Conservation (phyloP, 2,329 filamentous ascomycete species). For the Berkeleyomyces basicola region DNA sequence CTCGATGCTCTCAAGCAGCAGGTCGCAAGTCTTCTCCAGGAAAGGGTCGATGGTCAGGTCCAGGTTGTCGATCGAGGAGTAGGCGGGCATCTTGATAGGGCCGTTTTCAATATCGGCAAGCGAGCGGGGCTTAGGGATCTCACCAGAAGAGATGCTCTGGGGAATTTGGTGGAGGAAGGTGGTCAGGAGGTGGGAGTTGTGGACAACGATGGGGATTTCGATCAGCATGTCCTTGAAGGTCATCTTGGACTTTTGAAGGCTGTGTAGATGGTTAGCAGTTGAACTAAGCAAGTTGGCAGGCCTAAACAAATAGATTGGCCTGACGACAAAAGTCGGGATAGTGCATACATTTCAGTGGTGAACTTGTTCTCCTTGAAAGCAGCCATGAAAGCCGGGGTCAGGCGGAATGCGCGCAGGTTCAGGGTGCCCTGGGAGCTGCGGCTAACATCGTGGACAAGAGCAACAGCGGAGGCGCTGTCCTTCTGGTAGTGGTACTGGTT, state of each 20-base stretch:
- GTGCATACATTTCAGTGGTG: conserved; percentile 72
- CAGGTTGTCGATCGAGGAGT: conserved; percentile 77
- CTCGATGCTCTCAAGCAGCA: conserved; percentile 92
- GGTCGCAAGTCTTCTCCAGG: conserved; percentile 94
- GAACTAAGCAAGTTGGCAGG: neutral
- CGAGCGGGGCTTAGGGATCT: conserved; percentile 59
- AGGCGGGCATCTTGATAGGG: conserved; percentile 46
- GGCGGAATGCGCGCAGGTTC: conserved; percentile 77
- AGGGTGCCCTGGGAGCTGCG: conserved; percentile 83
- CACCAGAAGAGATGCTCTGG: conserved; percentile 34
- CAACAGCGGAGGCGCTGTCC: conserved; percentile 76
- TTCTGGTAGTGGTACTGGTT: conserved; percentile 97
- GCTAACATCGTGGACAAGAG: conserved; percentile 88
- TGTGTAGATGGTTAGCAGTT: conserved; percentile 23
- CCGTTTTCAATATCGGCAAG: conserved; percentile 60
- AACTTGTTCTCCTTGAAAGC: conserved; percentile 97
- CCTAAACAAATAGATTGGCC: neutral
- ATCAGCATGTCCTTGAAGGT: conserved; percentile 86
- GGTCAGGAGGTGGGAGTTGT: conserved; percentile 95
- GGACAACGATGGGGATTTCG: conserved; percentile 75
- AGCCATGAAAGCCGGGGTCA: conserved; percentile 74
- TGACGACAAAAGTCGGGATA: neutral
- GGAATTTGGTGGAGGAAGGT: conserved; percentile 90
- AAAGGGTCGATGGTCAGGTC: conserved; percentile 93
- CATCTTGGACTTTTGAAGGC: conserved; percentile 85